Base-by-base conservation (phyloP, 768 basidiomycete species). In the Podaxis sp. region DNA sequence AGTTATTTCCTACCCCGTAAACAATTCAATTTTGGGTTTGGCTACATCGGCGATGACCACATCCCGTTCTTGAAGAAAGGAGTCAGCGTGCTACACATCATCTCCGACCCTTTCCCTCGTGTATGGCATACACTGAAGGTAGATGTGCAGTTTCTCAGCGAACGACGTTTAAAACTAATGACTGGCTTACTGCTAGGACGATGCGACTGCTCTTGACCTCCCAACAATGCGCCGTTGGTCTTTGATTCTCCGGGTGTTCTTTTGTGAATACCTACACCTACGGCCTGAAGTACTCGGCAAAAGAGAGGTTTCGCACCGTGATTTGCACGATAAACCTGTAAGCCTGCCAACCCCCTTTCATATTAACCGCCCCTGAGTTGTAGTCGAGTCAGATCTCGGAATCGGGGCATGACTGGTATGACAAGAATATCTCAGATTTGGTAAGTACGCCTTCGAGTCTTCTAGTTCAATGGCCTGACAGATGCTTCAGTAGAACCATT, bases 221-320 rank as follows among this genome's bases (percentile, higher is more conserved):
- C 82, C 89, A 6, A 95, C 93, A 0, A 83, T 98, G 81, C 83
- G 87, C 50, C 80, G 90, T 23, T 98, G 97, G 97, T 91, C 91
- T 69, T 76, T 95, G 32, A 81, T 99, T 55, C 70, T 98, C 40
- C 81, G 96, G 35, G 84, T 97, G 0, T 95, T 98, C 69, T 82
- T 93, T 67, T 80, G 90, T 1, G 97, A 98, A 74, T 99, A 98
- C 72, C 81, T 98, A 1, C 82, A 89, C 59, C 71, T 93, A 50
- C 77, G 72, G 10, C 87, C 90, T 0, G 73, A 79, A 25, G 70
- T 77, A 53, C 73, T 72, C 9, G 74, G 21, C 6, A 61, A 47
- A 55, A 46, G 52, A 21, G 53, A 25, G 27, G 53, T 47, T 16
- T 28, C 47, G 11, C 35, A 44, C 32, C 32, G 9, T 18, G 37